A percentile compares a stretch with the other conserved stretches of the same genome.
Conservation (phyloP, 495 filamentous ascomycete genomes). For the Cairneyella variabilis region DNA sequence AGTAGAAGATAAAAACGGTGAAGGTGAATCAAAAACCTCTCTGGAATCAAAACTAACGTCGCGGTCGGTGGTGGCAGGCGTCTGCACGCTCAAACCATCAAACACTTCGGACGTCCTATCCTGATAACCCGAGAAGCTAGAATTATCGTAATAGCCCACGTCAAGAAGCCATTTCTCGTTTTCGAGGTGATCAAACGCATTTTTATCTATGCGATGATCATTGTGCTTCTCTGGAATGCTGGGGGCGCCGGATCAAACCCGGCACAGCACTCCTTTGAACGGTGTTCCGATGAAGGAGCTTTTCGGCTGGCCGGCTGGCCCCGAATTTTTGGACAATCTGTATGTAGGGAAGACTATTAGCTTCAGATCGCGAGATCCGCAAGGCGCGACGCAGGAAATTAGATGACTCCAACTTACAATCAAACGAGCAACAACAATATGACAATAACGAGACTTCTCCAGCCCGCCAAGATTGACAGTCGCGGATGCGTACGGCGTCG, state of each 20-base stretch:
- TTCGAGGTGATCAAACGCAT: conserved; percentile 9
- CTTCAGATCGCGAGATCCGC: too few relatives aligned
- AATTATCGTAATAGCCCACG: conserved; percentile 6
- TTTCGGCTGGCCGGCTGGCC: neutral
- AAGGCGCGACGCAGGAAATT: too few relatives aligned
- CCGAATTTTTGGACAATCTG: too few relatives aligned
- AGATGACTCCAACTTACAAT: too few relatives aligned
- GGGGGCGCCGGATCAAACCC: conserved; percentile 1
- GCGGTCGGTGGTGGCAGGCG: conserved; percentile 5
- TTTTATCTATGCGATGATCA: conserved; percentile 17
- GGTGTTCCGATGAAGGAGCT: neutral
- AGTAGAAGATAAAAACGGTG: conserved; percentile 4
- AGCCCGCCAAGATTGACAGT: too few relatives aligned
- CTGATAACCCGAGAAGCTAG: neutral
- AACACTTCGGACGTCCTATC: conserved; percentile 6
- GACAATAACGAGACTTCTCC: too few relatives aligned
- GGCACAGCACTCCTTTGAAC: conserved; percentile 1
- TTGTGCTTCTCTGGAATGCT: conserved; percentile 13
- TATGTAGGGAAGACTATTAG: too few relatives aligned
- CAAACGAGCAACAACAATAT: too few relatives aligned
- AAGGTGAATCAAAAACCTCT: conserved; percentile 12
- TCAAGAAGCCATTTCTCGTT: conserved; percentile 3
- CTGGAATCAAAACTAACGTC: conserved; percentile 5
- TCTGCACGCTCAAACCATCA: conserved; percentile 8
- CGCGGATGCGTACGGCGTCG: too few relatives aligned